A percentile compares a stretch with the other conserved stretches of the same genome.
Evolutionary conservation across 306 rosid genomes (phyloP).

Genomic region (Pachyrhizus erosus): DNA sequence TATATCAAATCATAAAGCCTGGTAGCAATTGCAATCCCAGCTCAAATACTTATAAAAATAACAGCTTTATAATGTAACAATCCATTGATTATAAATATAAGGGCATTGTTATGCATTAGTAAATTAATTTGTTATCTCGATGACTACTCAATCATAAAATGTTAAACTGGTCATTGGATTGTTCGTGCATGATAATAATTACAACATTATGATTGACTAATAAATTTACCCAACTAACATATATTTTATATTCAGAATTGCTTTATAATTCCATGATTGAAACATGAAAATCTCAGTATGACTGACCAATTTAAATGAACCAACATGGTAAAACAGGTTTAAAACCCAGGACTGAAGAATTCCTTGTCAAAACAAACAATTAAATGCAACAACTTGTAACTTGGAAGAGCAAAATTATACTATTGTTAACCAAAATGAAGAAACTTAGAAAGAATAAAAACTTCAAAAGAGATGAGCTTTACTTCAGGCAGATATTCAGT

Average conservation of each 20-base stretch:
- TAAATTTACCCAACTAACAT: background rate
- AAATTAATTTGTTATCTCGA: conserved; percentile 22
- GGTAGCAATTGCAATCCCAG: conserved; percentile 22
- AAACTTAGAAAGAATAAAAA: background rate
- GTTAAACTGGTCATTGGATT: background rate
- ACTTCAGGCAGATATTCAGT: background rate
- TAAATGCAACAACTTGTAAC: background rate
- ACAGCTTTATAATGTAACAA: conserved; percentile 1
- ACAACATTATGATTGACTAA: background rate
- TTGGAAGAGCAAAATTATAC: conserved; percentile 2
- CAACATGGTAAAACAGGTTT: background rate
- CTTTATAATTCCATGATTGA: background rate
- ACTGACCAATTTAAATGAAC: background rate
- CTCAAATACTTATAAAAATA: conserved; percentile 1
- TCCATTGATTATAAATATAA: conserved; percentile 17
- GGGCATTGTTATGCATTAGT: background rate
- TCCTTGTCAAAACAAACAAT: background rate
- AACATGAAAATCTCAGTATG: background rate
- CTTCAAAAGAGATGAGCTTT: background rate
- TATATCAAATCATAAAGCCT: conserved; percentile 10
- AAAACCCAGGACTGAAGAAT: background rate
- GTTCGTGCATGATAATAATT: background rate
- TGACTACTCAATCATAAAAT: conserved; percentile 12
- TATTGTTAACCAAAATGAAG: background rate
- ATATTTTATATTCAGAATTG: background rate